Conservation (phyloP, 2,329 filamentous ascomycete species). For the Paracoccidioides brasiliensis region DNA sequence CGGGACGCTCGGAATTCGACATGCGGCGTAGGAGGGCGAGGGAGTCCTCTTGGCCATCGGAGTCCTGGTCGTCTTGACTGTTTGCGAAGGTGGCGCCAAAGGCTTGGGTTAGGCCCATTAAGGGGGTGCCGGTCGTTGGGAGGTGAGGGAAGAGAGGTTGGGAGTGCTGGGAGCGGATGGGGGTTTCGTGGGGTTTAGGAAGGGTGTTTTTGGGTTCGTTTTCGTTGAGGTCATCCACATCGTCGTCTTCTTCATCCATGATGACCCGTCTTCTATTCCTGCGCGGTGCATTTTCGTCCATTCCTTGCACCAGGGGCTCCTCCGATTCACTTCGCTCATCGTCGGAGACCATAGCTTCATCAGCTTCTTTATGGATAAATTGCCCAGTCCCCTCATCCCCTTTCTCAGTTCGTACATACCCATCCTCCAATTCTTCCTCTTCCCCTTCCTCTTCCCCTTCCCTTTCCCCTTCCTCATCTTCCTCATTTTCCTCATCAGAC, state of each 20-base stretch:
- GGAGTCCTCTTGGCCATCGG: slow-evolving; percentile 30
- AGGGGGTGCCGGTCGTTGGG: slow-evolving; percentile 32
- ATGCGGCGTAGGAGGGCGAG: slow-evolving; percentile 38
- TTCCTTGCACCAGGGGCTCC: slow-evolving; percentile 26
- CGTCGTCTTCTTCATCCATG: slow-evolving; percentile 53
- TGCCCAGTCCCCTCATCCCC: slow-evolving; percentile 10
- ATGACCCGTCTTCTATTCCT: slow-evolving; percentile 47
- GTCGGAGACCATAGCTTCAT: slow-evolving; percentile 22
- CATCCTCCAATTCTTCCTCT: slow-evolving; percentile 12
- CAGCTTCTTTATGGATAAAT: slow-evolving; percentile 29
- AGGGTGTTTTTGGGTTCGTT: slow-evolving; percentile 5
- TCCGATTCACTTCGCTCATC: slow-evolving; percentile 19
- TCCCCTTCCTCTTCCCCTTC: slow-evolving; percentile 11
- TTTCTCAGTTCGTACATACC: slow-evolving; percentile 10
- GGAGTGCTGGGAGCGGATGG: slow-evolving; percentile 17
- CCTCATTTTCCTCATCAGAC: slow-evolving; percentile 17
- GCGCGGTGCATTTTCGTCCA: slow-evolving; percentile 31
- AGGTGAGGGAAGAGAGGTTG: slow-evolving; percentile 54
- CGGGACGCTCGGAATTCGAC: slow-evolving; percentile 44
- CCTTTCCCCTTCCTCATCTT: slow-evolving; percentile 12
- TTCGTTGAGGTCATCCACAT: slow-evolving; percentile 11
- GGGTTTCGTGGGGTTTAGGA: slow-evolving; percentile 22
- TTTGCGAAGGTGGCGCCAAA: slow-evolving; percentile 81
- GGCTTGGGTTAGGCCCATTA: slow-evolving; percentile 70
- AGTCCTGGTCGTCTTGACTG: slow-evolving; percentile 26